These are phyloP conservation scores for Rosa hybrid DNA, from an alignment of 331 rosid genomes.

Conservation along the genomic window DNA sequence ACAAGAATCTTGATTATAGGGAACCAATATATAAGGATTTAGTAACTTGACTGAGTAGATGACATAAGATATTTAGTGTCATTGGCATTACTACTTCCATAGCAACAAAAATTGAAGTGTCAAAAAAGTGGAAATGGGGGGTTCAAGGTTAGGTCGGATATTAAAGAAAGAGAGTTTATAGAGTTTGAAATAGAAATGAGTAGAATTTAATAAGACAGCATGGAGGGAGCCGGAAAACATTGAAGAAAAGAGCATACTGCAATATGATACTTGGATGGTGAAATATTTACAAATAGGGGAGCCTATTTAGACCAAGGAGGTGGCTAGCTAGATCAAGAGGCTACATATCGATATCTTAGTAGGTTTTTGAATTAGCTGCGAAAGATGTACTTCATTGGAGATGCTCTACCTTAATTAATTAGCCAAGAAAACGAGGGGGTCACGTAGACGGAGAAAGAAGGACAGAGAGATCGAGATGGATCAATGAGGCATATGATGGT, in stretches of 20 bases:
- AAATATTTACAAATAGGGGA: not conserved
- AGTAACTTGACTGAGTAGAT: not conserved
- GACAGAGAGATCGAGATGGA: not conserved
- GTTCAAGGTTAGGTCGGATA: conserved; percentile 5
- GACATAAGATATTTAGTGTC: not conserved
- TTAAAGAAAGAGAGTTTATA: not conserved
- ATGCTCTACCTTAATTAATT: no score
- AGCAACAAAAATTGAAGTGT: not conserved
- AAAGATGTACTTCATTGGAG: no score
- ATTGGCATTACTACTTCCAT: not conserved
- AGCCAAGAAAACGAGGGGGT: not conserved
- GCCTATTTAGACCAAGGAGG: not conserved
- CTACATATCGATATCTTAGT: not conserved
- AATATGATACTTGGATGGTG: not conserved
- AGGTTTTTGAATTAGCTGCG: not conserved
- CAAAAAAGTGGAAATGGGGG: not conserved
- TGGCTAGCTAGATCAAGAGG: not conserved
- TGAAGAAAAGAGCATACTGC: not conserved
- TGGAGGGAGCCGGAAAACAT: not conserved
- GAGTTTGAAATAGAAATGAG: not conserved
- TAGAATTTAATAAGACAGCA: not conserved
- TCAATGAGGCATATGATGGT: not conserved
- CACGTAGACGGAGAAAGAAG: no score
- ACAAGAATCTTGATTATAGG: conserved; percentile 4
- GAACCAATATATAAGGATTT: not conserved